Conservation (phyloP, 805 yeast species). For the Zygosaccharomyces bailii region DNA sequence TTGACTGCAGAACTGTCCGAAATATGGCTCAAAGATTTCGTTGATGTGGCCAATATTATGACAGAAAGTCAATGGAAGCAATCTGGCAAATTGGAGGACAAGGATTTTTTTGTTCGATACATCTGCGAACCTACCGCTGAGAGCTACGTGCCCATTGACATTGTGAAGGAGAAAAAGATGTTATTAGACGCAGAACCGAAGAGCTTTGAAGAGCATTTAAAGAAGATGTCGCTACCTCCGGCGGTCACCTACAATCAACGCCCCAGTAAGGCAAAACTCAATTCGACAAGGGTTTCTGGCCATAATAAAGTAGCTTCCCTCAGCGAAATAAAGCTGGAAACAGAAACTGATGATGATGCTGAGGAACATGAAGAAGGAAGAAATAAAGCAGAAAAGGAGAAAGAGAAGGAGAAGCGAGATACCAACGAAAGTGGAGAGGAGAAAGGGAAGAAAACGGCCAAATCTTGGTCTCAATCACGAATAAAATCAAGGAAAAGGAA, state of each 20-base stretch:
- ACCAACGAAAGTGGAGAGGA: conserved; percentile 3
- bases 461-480: background rate
- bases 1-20: conserved; percentile 50
- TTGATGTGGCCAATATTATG: conserved; percentile 45
- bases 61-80: conserved; percentile 37
- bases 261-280: background rate
- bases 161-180: conserved; percentile 20
- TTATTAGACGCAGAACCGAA: conserved; percentile 26
- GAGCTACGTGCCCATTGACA: conserved; percentile 25
- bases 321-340: conserved; percentile 11
- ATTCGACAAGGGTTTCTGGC: background rate
- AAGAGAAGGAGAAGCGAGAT: conserved; percentile 8
- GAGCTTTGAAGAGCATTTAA: conserved; percentile 27
- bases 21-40: conserved; percentile 42
- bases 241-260: conserved; percentile 6
- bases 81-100: conserved; percentile 38
- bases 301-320: conserved; percentile 4
- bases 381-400: conserved; percentile 6
- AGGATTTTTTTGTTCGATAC: conserved; percentile 33
- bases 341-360: conserved; percentile 9
- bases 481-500: background rate
- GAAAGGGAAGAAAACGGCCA: background rate
- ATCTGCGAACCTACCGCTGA: conserved; percentile 37
- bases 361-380: conserved; percentile 7
- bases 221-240: conserved; percentile 22